Conservation (phyloP, 202 grass and related monocot species). For the Elaeis oleifera region DNA sequence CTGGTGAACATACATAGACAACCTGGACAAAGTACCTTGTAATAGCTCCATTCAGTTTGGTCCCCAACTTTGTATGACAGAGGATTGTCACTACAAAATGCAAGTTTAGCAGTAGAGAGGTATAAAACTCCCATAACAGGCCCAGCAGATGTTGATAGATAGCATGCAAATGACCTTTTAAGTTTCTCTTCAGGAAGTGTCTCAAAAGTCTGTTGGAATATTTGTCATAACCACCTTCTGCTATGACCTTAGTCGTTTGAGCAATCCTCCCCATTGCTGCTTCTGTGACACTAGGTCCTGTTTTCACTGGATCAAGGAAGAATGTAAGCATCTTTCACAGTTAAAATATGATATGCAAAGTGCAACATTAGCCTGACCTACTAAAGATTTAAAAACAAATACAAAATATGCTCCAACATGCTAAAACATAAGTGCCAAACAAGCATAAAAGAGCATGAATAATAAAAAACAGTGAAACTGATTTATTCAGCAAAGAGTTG, state of each 20-base stretch:
- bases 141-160: slow-evolving; percentile 88
- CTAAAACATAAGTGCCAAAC: too few relatives aligned
- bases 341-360: too few relatives aligned
- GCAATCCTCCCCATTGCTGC: slow-evolving; percentile 85
- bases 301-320: slow-evolving; percentile 67
- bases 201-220: slow-evolving; percentile 87
- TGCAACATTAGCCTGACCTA: too few relatives aligned
- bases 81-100: slow-evolving; percentile 89
- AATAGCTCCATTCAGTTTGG: slow-evolving; percentile 91
- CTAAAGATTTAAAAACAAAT: too few relatives aligned
- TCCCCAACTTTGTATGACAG: slow-evolving; percentile 87
- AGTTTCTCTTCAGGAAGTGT: slow-evolving; percentile 70
- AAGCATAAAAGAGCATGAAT: too few relatives aligned
- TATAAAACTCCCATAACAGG: slow-evolving; percentile 97
- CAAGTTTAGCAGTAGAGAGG: slow-evolving; percentile 74
- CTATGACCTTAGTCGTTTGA: slow-evolving; percentile 85
- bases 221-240: slow-evolving; percentile 98
- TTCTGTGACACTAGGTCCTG: slow-evolving; percentile 91
- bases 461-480: too few relatives aligned
- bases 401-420: too few relatives aligned
- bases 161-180: slow-evolving; percentile 73
- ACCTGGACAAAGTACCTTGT: slow-evolving; percentile 59
- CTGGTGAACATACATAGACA: not conserved
- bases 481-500: too few relatives aligned
- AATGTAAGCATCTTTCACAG: not conserved